Evolutionary conservation across 2,329 filamentous ascomycete genomes (phyloP).

Genomic region (Grosmannia clavigera): DNA sequence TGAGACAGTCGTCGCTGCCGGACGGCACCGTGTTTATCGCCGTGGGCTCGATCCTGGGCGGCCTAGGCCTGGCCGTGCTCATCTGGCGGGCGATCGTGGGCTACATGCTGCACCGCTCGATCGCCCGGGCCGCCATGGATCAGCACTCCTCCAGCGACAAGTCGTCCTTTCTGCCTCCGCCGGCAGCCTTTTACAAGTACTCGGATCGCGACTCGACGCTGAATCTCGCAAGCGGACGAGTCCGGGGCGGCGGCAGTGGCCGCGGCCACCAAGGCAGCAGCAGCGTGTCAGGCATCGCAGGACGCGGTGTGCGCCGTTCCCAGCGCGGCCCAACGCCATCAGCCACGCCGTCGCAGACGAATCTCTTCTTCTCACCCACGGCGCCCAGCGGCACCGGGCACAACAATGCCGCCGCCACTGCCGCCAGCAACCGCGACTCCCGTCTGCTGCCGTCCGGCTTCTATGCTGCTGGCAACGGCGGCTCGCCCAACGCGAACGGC

Average conservation of each 20-base stretch:
- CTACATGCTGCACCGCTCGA: constrained; percentile 83
- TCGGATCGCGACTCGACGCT: constrained; percentile 42
- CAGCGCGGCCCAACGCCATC: constrained; percentile 40
- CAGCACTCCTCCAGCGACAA: constrained; percentile 62
- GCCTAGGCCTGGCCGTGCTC: constrained; percentile 69
- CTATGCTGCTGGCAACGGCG: constrained; percentile 56
- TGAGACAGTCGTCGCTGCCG: constrained; percentile 74
- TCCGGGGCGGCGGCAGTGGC: constrained; percentile 15
- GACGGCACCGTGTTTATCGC: constrained; percentile 95
- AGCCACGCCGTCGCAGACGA: constrained; percentile 48
- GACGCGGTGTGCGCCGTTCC: constrained; percentile 37
- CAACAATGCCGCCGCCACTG: no score
- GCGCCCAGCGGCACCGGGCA: constrained; percentile 42
- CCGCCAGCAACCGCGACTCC: constrained; percentile 51
- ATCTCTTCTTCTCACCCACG: constrained; percentile 92
- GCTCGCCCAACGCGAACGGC: constrained; percentile 25
- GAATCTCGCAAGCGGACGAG: constrained; percentile 10
- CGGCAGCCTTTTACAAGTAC: constrained; percentile 51
- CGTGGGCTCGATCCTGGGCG: constrained; percentile 77
- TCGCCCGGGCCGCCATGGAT: constrained; percentile 70
- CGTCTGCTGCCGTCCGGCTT: constrained; percentile 84
- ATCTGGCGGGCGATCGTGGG: constrained; percentile 81
- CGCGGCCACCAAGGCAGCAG: constrained; percentile 16
- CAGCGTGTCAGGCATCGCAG: constrained; percentile 9
- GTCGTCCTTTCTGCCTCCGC: constrained; percentile 40